Percentiles rank a stretch among this genome's conserved stretches.
These are phyloP conservation scores for Aspergillus piperis DNA, from an alignment of 2,329 filamentous ascomycete genomes.

Conservation along the genomic window DNA sequence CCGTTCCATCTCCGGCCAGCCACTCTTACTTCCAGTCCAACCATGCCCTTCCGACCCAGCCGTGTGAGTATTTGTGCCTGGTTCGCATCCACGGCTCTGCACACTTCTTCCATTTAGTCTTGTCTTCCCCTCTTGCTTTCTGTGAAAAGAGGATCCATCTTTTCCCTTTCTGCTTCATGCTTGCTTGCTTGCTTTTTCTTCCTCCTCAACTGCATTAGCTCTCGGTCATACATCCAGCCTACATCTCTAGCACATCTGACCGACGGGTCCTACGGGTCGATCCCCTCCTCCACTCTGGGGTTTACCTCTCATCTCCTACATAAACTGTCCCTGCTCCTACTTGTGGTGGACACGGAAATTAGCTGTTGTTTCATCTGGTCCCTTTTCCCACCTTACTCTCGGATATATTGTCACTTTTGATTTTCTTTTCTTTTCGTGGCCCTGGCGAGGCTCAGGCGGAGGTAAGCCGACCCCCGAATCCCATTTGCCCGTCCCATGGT, in stretches of 20 bases:
- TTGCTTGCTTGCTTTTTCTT: not conserved
- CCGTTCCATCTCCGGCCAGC: conserved; percentile 12
- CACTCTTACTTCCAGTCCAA: conserved; percentile 13
- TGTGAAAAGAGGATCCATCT: not conserved
- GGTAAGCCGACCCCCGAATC: not conserved
- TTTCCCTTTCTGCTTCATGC: not conserved
- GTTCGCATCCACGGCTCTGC: conserved; percentile 1
- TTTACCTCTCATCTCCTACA: not conserved
- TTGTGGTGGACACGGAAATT: not conserved
- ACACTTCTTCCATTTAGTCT: not conserved
- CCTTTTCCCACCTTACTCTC: not conserved
- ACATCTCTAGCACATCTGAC: not conserved
- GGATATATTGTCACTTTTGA: not conserved
- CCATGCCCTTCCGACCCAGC: conserved; percentile 21
- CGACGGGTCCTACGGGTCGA: not conserved
- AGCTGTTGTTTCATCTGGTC: not conserved
- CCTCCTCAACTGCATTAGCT: not conserved
- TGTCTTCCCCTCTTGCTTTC: not conserved
- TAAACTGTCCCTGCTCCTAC: not conserved
- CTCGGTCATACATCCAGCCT: not conserved
- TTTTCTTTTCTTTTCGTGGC: not conserved
- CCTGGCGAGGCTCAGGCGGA: not conserved
- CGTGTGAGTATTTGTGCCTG: conserved; percentile 13
- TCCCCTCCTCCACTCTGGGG: not conserved
- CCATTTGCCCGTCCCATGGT: conserved; percentile 9